A percentile compares a stretch with the other conserved stretches of the same genome.
phyloP scores from a whole-genome alignment of 2,329 filamentous ascomycete genomes.

The Nothopassalora personata region DNA sequence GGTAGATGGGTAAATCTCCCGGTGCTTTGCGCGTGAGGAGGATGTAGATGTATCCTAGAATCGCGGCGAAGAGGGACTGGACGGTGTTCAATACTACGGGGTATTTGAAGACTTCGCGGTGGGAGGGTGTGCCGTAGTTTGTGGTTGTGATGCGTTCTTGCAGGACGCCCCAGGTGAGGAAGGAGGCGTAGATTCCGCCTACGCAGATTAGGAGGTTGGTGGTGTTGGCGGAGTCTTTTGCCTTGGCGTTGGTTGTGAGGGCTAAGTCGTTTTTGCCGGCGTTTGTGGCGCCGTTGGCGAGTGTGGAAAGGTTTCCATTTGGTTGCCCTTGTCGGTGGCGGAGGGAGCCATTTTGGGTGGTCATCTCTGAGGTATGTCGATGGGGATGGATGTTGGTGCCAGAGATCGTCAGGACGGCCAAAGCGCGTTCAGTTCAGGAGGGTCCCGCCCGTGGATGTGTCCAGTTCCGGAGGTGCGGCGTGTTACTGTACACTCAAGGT shows the following conservation, averaged over 20 bases:
- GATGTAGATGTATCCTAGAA: conserved; percentile 78
- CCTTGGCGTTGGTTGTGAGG: conserved; percentile 13
- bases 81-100: conserved; percentile 95
- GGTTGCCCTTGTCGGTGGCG: conserved; percentile 17
- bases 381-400: background rate
- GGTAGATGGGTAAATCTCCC: conserved; percentile 62
- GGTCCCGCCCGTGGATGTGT: background rate
- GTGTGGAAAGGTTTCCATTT: conserved; percentile 22
- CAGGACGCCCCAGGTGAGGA: conserved; percentile 92
- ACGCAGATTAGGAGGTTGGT: conserved; percentile 78
- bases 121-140: conserved; percentile 60
- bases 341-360: conserved; percentile 21
- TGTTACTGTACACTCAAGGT: too few relatives aligned
- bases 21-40: conserved; percentile 48
- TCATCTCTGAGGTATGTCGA: conserved; percentile 9
- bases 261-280: conserved; percentile 26
- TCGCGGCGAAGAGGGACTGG: conserved; percentile 81
- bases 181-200: conserved; percentile 93
- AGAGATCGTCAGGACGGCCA: background rate
- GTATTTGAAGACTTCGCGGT: conserved; percentile 76
- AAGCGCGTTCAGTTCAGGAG: background rate
- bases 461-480: background rate
- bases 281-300: conserved; percentile 16
- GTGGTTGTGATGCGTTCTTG: conserved; percentile 98
- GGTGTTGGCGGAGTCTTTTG: conserved; percentile 20